These are phyloP conservation scores for Lactarius psammicola DNA, from an alignment of 768 basidiomycete species.

Conservation along the genomic window DNA sequence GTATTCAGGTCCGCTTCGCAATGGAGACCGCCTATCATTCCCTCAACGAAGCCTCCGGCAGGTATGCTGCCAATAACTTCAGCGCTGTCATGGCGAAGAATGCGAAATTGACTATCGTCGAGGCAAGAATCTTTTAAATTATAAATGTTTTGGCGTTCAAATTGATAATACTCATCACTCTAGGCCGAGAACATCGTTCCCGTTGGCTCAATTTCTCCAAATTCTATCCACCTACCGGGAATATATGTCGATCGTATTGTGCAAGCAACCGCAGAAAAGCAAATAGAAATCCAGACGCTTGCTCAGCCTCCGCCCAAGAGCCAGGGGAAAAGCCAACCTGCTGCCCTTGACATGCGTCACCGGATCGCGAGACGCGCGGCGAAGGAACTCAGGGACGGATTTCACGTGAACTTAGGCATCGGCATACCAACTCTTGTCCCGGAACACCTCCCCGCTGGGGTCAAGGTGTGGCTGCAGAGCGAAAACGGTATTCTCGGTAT, in stretches of 20 bases:
- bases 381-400: conserved; percentile 85
- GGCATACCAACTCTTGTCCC: conserved; percentile 91
- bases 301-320: conserved; percentile 45
- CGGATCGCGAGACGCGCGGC: conserved; percentile 85
- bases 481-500: conserved; percentile 89
- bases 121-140: conserved; percentile 53
- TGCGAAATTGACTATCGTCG: conserved; percentile 86
- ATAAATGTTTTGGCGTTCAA: neutral
- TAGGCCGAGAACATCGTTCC: conserved; percentile 91
- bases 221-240: conserved; percentile 78
- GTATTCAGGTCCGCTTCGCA: conserved; percentile 67
- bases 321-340: conserved; percentile 47
- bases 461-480: conserved; percentile 86
- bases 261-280: conserved; percentile 68
- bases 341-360: conserved; percentile 56
- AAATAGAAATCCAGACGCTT: conserved; percentile 72
- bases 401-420: conserved; percentile 85
- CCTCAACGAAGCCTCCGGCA: conserved; percentile 32
- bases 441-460: conserved; percentile 67
- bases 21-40: neutral
- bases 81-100: conserved; percentile 84
- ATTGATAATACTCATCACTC: conserved; percentile 2
- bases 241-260: conserved; percentile 91
- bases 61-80: conserved; percentile 89
- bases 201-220: conserved; percentile 74